Conservation (phyloP, 345 rosid genomes). For the Microcos paniculata region DNA sequence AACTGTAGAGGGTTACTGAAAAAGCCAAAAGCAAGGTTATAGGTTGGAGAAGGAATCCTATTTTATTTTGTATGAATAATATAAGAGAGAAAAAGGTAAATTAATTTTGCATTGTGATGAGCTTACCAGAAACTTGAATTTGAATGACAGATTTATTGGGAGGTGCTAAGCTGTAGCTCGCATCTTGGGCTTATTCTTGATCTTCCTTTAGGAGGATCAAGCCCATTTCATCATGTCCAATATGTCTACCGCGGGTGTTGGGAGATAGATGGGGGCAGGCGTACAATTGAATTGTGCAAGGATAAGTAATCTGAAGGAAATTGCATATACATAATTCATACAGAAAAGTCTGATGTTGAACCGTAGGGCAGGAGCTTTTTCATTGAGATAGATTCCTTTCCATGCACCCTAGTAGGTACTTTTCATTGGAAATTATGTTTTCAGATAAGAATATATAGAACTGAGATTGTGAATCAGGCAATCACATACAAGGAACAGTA, state of each 20-base stretch:
- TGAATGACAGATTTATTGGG: no score
- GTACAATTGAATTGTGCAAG: not conserved
- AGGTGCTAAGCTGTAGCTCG: no score
- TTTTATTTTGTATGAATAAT: no score
- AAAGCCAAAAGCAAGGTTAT: no score
- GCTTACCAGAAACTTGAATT: no score
- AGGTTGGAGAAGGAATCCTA: no score
- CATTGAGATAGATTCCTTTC: not conserved
- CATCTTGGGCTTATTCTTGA: not conserved
- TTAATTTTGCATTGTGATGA: no score
- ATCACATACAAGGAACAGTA: not conserved
- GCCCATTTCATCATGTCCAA: not conserved
- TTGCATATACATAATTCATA: no score
- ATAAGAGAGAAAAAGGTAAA: no score
- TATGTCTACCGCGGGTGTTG: not conserved
- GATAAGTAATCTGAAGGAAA: not conserved
- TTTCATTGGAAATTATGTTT: not conserved
- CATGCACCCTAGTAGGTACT: not conserved
- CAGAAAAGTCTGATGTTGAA: not conserved
- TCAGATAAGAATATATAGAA: not conserved
- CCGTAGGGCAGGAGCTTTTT: not conserved
- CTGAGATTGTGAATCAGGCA: not conserved
- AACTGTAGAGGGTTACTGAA: no score
- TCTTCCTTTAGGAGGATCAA: not conserved
- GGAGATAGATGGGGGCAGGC: not conserved